These are phyloP conservation scores for Rosa persica DNA, from an alignment of 306 rosid genomes.

Conservation along the genomic window DNA sequence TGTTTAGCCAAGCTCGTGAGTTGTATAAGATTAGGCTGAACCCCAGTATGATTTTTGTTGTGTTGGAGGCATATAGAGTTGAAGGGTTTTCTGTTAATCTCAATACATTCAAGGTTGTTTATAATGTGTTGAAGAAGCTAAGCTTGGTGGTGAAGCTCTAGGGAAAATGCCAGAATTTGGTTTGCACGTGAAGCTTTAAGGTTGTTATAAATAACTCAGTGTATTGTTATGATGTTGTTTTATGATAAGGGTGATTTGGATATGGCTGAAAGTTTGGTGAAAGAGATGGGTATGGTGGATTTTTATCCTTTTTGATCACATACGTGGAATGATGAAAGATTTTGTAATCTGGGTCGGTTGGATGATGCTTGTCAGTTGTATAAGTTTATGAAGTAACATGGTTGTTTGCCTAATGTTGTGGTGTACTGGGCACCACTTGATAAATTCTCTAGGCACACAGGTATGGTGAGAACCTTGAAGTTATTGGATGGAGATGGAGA, in stretches of 20 bases:
- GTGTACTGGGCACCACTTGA: constrained; percentile 58
- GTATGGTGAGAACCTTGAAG: constrained; percentile 52
- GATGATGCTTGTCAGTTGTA: constrained; percentile 61
- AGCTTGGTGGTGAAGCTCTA: constrained; percentile 56
- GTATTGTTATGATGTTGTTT: constrained; percentile 59
- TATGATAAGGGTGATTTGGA: constrained; percentile 56
- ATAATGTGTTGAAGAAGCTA: constrained; percentile 68
- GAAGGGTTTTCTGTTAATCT: constrained; percentile 53
- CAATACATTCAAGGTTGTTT: constrained; percentile 56
- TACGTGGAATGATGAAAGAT: constrained; percentile 57
- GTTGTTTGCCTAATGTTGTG: constrained; percentile 64
- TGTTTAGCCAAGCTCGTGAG: constrained; percentile 53
- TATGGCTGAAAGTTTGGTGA: constrained; percentile 53
- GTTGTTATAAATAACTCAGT: constrained; percentile 35
- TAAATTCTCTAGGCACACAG: constrained; percentile 49
- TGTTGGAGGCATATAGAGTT: constrained; percentile 56
- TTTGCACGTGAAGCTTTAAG: constrained; percentile 30
- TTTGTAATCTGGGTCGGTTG: constrained; percentile 55
- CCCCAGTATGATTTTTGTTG: constrained; percentile 46
- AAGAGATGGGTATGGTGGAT: constrained; percentile 50
- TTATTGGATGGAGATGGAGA: constrained; percentile 73
- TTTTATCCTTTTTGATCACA: constrained; percentile 64
- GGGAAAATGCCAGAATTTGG: constrained; percentile 55
- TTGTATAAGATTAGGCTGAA: constrained; percentile 40
- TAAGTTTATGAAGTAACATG: constrained; percentile 50